Percentiles rank a stretch among this genome's conserved stretches.
phyloP scores from a whole-genome alignment of 23 red algal species.

The Agarophyton chilense region DNA sequence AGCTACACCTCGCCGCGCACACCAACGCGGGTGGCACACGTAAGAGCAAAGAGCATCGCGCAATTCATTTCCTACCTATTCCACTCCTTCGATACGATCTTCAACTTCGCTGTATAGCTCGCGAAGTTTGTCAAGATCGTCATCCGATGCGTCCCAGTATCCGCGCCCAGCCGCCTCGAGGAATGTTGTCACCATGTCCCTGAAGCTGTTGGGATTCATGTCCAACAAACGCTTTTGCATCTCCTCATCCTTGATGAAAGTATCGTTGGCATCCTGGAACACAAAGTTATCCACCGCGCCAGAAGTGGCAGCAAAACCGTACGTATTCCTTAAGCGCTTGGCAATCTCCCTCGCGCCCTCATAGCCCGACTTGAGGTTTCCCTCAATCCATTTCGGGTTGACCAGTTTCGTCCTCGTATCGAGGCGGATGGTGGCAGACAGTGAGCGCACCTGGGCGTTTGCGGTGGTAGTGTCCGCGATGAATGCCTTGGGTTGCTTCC shows the following conservation, averaged over 20 bases:
- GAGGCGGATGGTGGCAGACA: slow-evolving; percentile 93
- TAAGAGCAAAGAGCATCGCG: too few relatives aligned
- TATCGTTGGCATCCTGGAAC: slow-evolving; percentile 97
- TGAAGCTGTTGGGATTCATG: slow-evolving; percentile 96
- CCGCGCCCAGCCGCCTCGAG: slow-evolving; percentile 94
- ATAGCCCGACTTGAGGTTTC: slow-evolving; percentile 89
- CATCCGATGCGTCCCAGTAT: slow-evolving; percentile 96
- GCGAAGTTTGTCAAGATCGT: slow-evolving; percentile 91
- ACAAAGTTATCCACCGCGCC: slow-evolving; percentile 98
- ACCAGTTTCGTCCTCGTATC: slow-evolving; percentile 97
- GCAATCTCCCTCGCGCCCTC: slow-evolving; percentile 94
- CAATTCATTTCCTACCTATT: too few relatives aligned
- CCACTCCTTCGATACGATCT: slow-evolving; percentile 97
- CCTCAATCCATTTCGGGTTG: slow-evolving; percentile 99
- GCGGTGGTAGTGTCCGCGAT: slow-evolving; percentile 98
- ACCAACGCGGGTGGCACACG: too few relatives aligned
- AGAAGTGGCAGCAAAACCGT: slow-evolving; percentile 91
- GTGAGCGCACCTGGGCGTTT: slow-evolving; percentile 88
- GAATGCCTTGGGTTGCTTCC: slow-evolving; percentile 89
- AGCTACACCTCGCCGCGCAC: not conserved
- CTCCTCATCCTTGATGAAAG: slow-evolving; percentile 94
- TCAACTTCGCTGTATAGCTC: slow-evolving; percentile 98
- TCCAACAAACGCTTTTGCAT: slow-evolving; percentile 94
- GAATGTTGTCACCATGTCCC: slow-evolving; percentile 97
- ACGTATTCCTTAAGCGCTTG: slow-evolving; percentile 96